Base-by-base conservation (phyloP, 441 rosid species). In the Mallotus repandus region DNA sequence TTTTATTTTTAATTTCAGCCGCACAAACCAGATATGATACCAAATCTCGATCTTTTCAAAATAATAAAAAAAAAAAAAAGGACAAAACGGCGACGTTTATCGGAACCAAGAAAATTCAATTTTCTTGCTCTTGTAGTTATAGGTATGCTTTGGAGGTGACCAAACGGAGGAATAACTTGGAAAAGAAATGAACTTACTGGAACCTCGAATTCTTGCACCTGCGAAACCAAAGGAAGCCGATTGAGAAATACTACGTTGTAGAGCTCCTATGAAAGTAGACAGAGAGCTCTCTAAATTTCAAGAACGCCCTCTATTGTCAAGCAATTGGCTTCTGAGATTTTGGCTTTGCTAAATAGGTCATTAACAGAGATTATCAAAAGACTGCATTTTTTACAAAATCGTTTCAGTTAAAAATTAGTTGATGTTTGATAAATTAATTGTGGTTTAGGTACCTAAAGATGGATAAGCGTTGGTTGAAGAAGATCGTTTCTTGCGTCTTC, bases 271-370 rank as follows among this genome's bases (percentile, higher is more conserved):
- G 68, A 83, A 87, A 75, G 79, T 86, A 22, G 82, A 77, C 64
- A 84, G 77, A 87, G 81, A n/a, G n/a, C 89, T 89, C 43, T 70
- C 79, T 0, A 85, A 76, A 87, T 74, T 80, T 78, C 73, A 76
- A 70, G 65, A 52, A 63, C 7, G 91, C 89, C 18, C 75, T 84
- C 48, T 76, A 82, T 50, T 79, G 84, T 83, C 71, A 87, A 85
- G 77, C 89, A 82, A 77, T 73, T 11, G 80, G 79, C 72, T 83
- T 88, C 49, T 75, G 84, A 43, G 76, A 83, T 77, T 88, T 88
- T 64, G 89, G 86, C 71, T 71, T 87, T 25, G 84, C 81, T 54
- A 81, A 81, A 69, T 80, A 71, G 85, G 89, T 84, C 19, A 22
- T 50, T 68, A 66, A 35, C 56, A 19, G 32, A 7, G 38, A 4